Conservation (phyloP, 768 basidiomycete genomes). For the Russula abietina region DNA sequence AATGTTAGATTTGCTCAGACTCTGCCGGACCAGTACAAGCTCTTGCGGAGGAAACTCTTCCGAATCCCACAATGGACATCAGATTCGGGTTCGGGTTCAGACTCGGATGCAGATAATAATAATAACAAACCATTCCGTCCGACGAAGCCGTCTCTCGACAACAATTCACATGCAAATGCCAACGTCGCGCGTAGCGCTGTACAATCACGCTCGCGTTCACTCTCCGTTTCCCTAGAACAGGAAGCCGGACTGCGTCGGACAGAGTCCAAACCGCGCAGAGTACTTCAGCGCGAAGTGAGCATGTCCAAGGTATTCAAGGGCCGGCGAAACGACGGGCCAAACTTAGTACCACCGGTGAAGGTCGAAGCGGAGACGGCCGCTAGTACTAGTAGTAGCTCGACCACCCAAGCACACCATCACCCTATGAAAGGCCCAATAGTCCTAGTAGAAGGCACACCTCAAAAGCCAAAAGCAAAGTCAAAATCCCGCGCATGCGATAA, state of each 20-base stretch:
- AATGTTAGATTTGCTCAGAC: neutral
- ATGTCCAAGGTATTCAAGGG: conserved; percentile 69
- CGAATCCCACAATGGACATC: conserved; percentile 23
- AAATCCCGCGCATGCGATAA: neutral
- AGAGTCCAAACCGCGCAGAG: conserved; percentile 37
- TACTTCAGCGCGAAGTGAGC: conserved; percentile 65
- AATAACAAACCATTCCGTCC: neutral
- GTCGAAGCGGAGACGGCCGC: conserved; percentile 19
- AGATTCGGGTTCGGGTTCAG: conserved; percentile 1
- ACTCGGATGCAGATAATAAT: neutral
- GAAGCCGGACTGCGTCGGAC: conserved; percentile 44
- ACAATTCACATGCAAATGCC: neutral
- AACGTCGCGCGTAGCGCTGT: neutral
- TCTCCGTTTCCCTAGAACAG: conserved; percentile 66
- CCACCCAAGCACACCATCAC: conserved; percentile 19
- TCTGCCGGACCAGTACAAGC: conserved; percentile 21
- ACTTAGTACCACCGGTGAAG: conserved; percentile 19
- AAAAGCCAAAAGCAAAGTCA: conserved; percentile 21
- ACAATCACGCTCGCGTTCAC: conserved; percentile 30
- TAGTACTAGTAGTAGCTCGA: conserved; percentile 1
- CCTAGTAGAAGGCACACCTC: conserved; percentile 29
- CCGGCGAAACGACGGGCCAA: conserved; percentile 27
- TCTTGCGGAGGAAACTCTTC: conserved; percentile 25
- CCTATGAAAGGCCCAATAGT: conserved; percentile 25
- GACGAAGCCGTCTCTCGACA: neutral